Percentiles rank a stretch among this genome's conserved stretches.
phyloP scores from a whole-genome alignment of 2,329 filamentous ascomycete species.

The Waltergamsia citrina region DNA sequence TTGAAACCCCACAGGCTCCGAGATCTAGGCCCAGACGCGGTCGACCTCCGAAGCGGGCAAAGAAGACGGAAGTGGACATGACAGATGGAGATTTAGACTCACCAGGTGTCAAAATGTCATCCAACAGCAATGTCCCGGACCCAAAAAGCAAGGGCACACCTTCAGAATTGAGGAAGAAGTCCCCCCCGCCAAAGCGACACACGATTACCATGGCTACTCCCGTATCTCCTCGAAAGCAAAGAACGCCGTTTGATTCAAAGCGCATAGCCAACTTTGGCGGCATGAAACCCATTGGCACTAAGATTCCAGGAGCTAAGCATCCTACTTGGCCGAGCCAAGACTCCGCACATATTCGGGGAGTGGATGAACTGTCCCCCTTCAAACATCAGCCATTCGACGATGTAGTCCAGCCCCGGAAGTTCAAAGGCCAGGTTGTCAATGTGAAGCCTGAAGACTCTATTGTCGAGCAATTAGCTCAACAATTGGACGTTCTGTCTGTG shows the following conservation, averaged over 20 bases:
- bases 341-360: constrained; percentile 43
- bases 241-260: constrained; percentile 11
- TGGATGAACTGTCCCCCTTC: background rate
- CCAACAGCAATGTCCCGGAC: too few relatives aligned
- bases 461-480: constrained; percentile 17
- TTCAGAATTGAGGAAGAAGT: too few relatives aligned
- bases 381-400: background rate
- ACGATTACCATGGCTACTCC: constrained; percentile 44
- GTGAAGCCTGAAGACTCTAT: constrained; percentile 33
- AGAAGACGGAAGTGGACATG: too few relatives aligned
- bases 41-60: too few relatives aligned
- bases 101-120: too few relatives aligned
- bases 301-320: constrained; percentile 55
- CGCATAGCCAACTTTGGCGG: constrained; percentile 1
- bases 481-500: constrained; percentile 16
- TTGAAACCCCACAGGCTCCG: constrained; percentile 30
- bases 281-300: constrained; percentile 34
- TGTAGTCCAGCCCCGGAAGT: constrained; percentile 27
- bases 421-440: constrained; percentile 36
- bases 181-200: constrained; percentile 18
- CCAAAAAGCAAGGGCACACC: too few relatives aligned
- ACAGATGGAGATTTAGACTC: too few relatives aligned
- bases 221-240: constrained; percentile 36
- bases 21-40: too few relatives aligned
- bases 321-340: constrained; percentile 64